Evolutionary conservation across 805 yeast species (phyloP).

Genomic region (Kodamaea restingae): DNA sequence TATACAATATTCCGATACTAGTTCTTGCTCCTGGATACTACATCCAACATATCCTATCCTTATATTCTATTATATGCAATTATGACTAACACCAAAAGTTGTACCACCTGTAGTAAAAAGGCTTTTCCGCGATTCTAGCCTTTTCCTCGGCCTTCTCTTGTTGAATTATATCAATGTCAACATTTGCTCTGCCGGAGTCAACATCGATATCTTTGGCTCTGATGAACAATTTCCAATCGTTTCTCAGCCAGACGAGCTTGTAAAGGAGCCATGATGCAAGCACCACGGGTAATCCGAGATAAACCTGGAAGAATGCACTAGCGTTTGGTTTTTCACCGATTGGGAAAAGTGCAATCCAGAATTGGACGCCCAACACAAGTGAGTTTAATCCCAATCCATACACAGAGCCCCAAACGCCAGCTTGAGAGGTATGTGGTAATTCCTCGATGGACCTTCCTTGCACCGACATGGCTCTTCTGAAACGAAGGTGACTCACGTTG

Average conservation of each 20-base stretch:
- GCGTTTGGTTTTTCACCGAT: constrained; percentile 33
- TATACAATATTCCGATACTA: no score
- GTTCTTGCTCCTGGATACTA: no score
- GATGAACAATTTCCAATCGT: constrained; percentile 41
- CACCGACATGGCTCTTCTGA: constrained; percentile 52
- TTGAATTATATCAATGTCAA: constrained; percentile 50
- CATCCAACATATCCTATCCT: no score
- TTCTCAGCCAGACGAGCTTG: constrained; percentile 38
- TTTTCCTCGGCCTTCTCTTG: constrained; percentile 57
- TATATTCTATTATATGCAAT: constrained; percentile 1
- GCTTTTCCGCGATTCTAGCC: constrained; percentile 43
- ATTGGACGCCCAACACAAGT: constrained; percentile 36
- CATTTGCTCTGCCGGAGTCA: constrained; percentile 57
- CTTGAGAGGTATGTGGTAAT: constrained; percentile 31
- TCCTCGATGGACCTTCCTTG: constrained; percentile 42
- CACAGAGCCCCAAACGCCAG: constrained; percentile 33
- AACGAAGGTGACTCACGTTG: constrained; percentile 59
- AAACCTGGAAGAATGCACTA: constrained; percentile 40
- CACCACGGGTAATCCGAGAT: constrained; percentile 45
- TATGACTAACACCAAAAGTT: constrained; percentile 48
- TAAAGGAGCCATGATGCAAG: constrained; percentile 41
- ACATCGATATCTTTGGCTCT: constrained; percentile 50
- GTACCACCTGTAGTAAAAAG: constrained; percentile 46
- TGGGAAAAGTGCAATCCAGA: constrained; percentile 40
- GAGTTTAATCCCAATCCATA: constrained; percentile 28